Evolutionary conservation across 169 alveolate species (phyloP), one percentile per base, ranked within the genome.

Genomic region (Plasmodium gaboni): DNA sequence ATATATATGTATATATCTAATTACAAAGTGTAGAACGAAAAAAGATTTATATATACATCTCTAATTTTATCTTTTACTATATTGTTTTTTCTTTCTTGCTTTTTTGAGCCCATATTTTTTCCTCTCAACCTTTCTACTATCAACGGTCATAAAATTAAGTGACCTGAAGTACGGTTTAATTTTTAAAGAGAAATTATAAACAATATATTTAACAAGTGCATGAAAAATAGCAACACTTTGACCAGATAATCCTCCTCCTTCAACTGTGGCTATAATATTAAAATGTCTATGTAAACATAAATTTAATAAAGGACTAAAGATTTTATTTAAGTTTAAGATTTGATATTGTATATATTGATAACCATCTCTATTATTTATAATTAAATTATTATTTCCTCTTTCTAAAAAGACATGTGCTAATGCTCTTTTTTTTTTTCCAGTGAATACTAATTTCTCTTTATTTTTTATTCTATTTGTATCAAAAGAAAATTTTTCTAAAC

Each of bases 221-320:
- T 94, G 95, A 57, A 93, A 74, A 19, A 94, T 94, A 17, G 96
- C 96, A n/a, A 89, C 95, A 26, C 94, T 61, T 57, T 94, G 96
- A 0, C 96, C 96, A 0, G 95, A 63, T 17, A 92, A 87, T 1
- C 96, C 96, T 10, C 96, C 96, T 12, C 96, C 96, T 12, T 72
- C 69, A 26, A 88, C 94, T 44, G 15, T 72, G 48, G 96, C 95
- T n/a, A 94, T 93, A 5, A 94, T 80, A 69, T 94, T 92, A 70
- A 94, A 94, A 88, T 89, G 68, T 44, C 87, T 94, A 51, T 94
- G 65, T 72, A 87, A 67, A 53, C 91, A 73, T 38, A 94, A 74
- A 70, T 71, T 71, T 28, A 91, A 71, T 50, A 94, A 32, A 0
- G 96, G 96, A 64, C 93, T 93, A 60, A 94, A 91, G 24, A 94